Percentiles rank a stretch among this genome's conserved stretches.
Conservation (phyloP, 2,329 filamentous ascomycete genomes). For the Monilinia aucupariae region DNA sequence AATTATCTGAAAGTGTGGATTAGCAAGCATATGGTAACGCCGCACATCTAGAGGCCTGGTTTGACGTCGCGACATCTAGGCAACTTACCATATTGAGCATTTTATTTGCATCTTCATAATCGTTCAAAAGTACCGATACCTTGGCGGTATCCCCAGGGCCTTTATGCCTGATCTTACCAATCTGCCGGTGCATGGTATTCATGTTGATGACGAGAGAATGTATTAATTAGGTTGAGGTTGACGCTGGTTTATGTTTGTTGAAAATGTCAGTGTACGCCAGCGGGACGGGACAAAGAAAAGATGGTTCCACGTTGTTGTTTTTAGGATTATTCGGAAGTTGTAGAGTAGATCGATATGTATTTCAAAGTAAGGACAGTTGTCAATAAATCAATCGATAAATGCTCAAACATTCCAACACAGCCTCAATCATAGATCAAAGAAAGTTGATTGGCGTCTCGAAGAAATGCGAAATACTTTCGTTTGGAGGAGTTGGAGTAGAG, state of each 20-base stretch:
- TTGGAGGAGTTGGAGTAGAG: neutral
- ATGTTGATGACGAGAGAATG: slow-evolving; percentile 40
- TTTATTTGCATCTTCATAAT: slow-evolving; percentile 75
- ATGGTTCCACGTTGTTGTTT: slow-evolving; percentile 6
- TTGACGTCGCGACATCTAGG: slow-evolving; percentile 3
- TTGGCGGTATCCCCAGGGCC: slow-evolving; percentile 70
- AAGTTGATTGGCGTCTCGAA: neutral
- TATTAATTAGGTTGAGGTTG: slow-evolving; percentile 9
- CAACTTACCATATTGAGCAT: slow-evolving; percentile 62
- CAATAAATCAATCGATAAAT: slow-evolving; percentile 3
- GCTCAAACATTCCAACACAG: neutral
- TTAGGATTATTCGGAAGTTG: neutral
- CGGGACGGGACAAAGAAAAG: slow-evolving; percentile 3
- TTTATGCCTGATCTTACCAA: slow-evolving; percentile 64
- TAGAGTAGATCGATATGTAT: too few species aligned
- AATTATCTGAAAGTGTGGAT: slow-evolving; percentile 53
- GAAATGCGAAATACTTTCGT: neutral
- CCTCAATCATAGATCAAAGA: slow-evolving; percentile 10
- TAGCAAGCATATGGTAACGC: slow-evolving; percentile 5
- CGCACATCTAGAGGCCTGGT: neutral
- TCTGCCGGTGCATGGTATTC: slow-evolving; percentile 68
- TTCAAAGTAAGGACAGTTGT: slow-evolving; percentile 7
- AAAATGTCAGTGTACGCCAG: neutral
- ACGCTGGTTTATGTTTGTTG: slow-evolving; percentile 15
- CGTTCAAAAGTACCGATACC: slow-evolving; percentile 66